phyloP scores from a whole-genome alignment of 352 stramenopile species.

The Pythium dissimile region DNA sequence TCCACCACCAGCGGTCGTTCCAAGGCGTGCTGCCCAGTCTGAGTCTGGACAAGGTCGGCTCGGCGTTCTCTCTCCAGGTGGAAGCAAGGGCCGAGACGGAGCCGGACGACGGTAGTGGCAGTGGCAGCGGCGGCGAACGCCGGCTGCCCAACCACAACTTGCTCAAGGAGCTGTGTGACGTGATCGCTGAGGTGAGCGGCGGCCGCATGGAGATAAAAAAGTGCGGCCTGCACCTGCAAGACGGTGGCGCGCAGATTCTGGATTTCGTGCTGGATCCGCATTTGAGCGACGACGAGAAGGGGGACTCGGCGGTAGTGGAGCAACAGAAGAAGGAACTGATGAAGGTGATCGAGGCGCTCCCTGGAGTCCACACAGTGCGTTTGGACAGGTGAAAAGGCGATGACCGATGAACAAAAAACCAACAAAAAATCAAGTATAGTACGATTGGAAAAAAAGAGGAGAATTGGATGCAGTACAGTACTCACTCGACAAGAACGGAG shows the following conservation, averaged over 20 bases:
- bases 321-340: constrained; percentile 15
- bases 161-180: constrained; percentile 81
- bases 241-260: constrained; percentile 64
- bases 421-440: constrained; percentile 8
- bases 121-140: constrained; percentile 34
- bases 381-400: constrained; percentile 6
- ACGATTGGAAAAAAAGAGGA: constrained; percentile 13
- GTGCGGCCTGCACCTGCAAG: constrained; percentile 72
- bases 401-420: neutral
- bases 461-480: neutral
- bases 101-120: constrained; percentile 17
- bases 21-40: constrained; percentile 12
- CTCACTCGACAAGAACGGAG: neutral
- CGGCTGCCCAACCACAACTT: constrained; percentile 82
- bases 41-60: neutral
- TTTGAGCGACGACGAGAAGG: constrained; percentile 11
- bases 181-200: constrained; percentile 56
- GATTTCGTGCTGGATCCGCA: constrained; percentile 72
- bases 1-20: constrained; percentile 19
- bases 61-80: constrained; percentile 50
- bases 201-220: constrained; percentile 79
- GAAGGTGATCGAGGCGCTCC: constrained; percentile 10
- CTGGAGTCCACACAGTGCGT: constrained; percentile 19
- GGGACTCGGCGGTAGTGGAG: neutral
- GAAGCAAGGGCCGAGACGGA: constrained; percentile 48